Conservation (phyloP, 1,284 basidiomycete species). For the Ustilago sp. region DNA sequence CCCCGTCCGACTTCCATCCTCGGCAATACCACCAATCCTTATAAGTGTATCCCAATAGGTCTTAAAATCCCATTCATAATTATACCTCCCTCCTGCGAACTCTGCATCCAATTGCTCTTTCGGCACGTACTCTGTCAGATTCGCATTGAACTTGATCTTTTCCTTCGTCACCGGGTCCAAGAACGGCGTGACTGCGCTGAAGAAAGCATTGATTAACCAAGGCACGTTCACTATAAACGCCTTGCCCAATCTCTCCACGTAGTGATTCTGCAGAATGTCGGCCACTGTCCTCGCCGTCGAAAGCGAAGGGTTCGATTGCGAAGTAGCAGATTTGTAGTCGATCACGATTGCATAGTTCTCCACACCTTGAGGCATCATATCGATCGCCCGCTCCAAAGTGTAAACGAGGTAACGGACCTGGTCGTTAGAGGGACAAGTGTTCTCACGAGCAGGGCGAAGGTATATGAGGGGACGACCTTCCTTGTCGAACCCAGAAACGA, state of each 20-base stretch:
- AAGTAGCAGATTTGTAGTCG: slow-evolving; percentile 57
- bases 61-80: slow-evolving; percentile 81
- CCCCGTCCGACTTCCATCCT: slow-evolving; percentile 45
- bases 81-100: slow-evolving; percentile 80
- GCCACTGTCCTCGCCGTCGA: slow-evolving; percentile 51
- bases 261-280: slow-evolving; percentile 88
- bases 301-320: slow-evolving; percentile 57
- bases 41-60: slow-evolving; percentile 74
- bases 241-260: slow-evolving; percentile 87
- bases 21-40: slow-evolving; percentile 43
- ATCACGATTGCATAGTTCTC: slow-evolving; percentile 62
- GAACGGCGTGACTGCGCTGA: slow-evolving; percentile 86
- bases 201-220: slow-evolving; percentile 71
- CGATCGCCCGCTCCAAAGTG: slow-evolving; percentile 64
- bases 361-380: slow-evolving; percentile 60
- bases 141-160: slow-evolving; percentile 82
- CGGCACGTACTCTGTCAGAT: slow-evolving; percentile 79
- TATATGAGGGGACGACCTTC: slow-evolving; percentile 64
- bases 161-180: slow-evolving; percentile 89
- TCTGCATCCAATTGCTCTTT: slow-evolving; percentile 82
- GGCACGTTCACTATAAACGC: slow-evolving; percentile 88
- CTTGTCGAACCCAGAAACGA: slow-evolving; percentile 65
- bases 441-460: slow-evolving; percentile 64
- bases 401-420: slow-evolving; percentile 67
- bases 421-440: slow-evolving; percentile 57